These are phyloP conservation scores for Chrysosporium queenslandicum DNA, from an alignment of 2,329 filamentous ascomycete species.

Conservation along the genomic window DNA sequence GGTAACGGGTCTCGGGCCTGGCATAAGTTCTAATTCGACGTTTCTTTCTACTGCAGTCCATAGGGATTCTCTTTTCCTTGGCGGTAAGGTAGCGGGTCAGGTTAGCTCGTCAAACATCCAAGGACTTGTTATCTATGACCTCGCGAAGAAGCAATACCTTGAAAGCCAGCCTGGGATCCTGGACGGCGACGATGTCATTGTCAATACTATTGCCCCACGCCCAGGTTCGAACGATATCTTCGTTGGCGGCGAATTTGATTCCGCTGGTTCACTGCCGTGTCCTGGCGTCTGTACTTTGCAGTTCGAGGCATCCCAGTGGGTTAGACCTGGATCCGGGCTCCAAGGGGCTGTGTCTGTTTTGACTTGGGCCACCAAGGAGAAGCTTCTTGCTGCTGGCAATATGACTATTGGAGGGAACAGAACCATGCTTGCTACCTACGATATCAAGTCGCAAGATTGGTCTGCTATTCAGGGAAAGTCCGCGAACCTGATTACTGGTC, in stretches of 20 bases:
- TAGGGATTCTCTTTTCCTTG: slow-evolving; percentile 64
- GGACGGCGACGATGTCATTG: slow-evolving; percentile 57
- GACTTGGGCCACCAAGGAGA: slow-evolving; percentile 63
- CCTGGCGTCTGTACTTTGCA: slow-evolving; percentile 73
- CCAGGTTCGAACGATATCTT: slow-evolving; percentile 65
- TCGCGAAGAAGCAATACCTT: slow-evolving; percentile 52
- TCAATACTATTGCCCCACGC: slow-evolving; percentile 65
- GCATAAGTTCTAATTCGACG: slow-evolving; percentile 60
- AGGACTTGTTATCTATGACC: slow-evolving; percentile 71
- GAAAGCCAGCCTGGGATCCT: slow-evolving; percentile 65
- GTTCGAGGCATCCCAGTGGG: slow-evolving; percentile 63
- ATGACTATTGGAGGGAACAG: slow-evolving; percentile 57
- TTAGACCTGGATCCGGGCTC: slow-evolving; percentile 61
- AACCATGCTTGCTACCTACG: slow-evolving; percentile 62
- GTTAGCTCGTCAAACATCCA: slow-evolving; percentile 53
- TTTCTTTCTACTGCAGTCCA: slow-evolving; percentile 62
- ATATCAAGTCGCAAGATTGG: slow-evolving; percentile 59
- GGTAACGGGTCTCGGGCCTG: slow-evolving; percentile 54
- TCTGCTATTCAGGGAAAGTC: slow-evolving; percentile 49
- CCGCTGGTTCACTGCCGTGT: slow-evolving; percentile 73
- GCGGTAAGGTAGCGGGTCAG: slow-evolving; percentile 65
- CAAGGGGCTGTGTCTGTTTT: slow-evolving; percentile 61
- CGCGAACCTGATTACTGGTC: slow-evolving; percentile 55
- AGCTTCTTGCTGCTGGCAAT: slow-evolving; percentile 67
- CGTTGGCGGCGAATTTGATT: slow-evolving; percentile 75